phyloP scores from a whole-genome alignment of 2,329 filamentous ascomycete genomes.

The Simplicillium aogashimaense region DNA sequence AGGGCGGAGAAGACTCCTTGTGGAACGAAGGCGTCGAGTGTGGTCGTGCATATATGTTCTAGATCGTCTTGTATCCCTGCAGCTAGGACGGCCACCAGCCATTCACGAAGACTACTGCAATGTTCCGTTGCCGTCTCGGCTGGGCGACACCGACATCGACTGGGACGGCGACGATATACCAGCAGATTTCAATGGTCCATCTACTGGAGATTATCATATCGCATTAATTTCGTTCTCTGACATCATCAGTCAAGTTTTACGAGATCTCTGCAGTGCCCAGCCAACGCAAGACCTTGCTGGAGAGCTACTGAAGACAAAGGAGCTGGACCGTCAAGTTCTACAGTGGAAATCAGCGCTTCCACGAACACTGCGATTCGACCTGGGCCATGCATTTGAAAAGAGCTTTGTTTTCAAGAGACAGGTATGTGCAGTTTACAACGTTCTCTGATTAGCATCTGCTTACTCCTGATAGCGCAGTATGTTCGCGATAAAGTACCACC shows the following conservation, averaged over 20 bases:
- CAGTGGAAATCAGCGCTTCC: slow-evolving; percentile 23
- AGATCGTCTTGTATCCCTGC: slow-evolving; percentile 25
- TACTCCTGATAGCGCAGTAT: slow-evolving; percentile 22
- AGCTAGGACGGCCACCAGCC: slow-evolving; percentile 26
- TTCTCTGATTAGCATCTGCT: background rate
- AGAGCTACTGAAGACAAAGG: slow-evolving; percentile 3
- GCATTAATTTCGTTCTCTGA: slow-evolving; percentile 21
- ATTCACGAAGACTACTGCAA: slow-evolving; percentile 21
- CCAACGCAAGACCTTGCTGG: slow-evolving; percentile 18
- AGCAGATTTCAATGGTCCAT: slow-evolving; percentile 2
- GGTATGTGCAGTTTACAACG: slow-evolving; percentile 9
- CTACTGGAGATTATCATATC: slow-evolving; percentile 21
- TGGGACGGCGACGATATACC: slow-evolving; percentile 3
- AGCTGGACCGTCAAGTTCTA: slow-evolving; percentile 7
- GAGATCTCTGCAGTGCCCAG: slow-evolving; percentile 7
- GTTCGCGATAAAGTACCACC: slow-evolving; percentile 29
- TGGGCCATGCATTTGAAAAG: slow-evolving; percentile 25
- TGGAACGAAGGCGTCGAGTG: slow-evolving; percentile 16
- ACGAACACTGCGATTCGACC: slow-evolving; percentile 23
- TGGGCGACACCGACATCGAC: slow-evolving; percentile 11
- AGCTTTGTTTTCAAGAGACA: slow-evolving; percentile 20
- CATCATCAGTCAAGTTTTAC: slow-evolving; percentile 22
- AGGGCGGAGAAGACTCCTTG: slow-evolving; percentile 1
- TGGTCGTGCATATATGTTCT: slow-evolving; percentile 28
- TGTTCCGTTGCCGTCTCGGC: slow-evolving; percentile 16